Conservation (phyloP, 495 filamentous ascomycete genomes). For the Penicillium roqueforti region DNA sequence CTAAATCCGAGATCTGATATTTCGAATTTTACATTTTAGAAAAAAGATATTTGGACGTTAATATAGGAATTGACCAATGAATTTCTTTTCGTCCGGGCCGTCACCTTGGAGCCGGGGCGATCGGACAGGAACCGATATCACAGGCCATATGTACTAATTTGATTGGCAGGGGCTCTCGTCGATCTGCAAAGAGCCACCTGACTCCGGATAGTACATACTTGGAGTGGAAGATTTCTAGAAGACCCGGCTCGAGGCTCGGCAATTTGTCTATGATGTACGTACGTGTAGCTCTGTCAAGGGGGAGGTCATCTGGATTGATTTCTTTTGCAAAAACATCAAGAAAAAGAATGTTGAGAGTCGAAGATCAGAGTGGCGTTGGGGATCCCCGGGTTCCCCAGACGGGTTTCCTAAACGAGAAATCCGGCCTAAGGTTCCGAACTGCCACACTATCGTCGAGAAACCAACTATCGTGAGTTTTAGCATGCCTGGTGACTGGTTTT, state of each 20-base stretch:
- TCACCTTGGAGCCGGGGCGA: constrained; percentile 3
- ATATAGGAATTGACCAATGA: constrained; percentile 5
- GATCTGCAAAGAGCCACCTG: constrained; percentile 3
- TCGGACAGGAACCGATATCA: constrained; percentile 1
- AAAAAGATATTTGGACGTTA: neutral
- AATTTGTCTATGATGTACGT: neutral
- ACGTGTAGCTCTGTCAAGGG: neutral
- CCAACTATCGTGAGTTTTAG: constrained; percentile 1
- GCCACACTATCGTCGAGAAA: neutral
- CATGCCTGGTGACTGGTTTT: neutral
- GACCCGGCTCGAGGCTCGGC: neutral
- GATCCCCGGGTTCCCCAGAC: constrained; percentile 7
- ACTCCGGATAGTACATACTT: constrained; percentile 1
- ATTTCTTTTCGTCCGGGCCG: neutral
- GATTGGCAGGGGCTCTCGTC: neutral
- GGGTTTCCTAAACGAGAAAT: constrained; percentile 7
- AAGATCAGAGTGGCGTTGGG: constrained; percentile 5
- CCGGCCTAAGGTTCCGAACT: constrained; percentile 2
- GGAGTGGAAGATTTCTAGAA: constrained; percentile 5
- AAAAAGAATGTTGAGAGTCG: neutral
- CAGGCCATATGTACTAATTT: neutral
- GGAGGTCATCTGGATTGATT: neutral
- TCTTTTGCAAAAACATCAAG: neutral
- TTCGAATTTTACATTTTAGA: neutral
- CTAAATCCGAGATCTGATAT: neutral